A percentile compares a stretch with the other conserved stretches of the same genome.
Conservation (phyloP, 2,329 filamentous ascomycete genomes). For the Dothistroma septosporum region DNA sequence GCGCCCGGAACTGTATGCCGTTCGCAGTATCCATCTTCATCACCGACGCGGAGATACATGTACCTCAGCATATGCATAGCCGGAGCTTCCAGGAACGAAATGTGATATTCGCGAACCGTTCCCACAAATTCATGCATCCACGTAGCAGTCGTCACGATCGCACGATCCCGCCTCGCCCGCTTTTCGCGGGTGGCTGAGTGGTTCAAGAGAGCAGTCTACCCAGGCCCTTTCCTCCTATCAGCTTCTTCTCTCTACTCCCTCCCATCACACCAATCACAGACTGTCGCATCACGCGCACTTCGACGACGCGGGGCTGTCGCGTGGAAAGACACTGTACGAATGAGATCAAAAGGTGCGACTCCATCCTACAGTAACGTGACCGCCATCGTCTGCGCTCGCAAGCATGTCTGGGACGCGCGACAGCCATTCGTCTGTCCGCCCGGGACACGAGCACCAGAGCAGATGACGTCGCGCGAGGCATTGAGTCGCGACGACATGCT, state of each 20-base stretch:
- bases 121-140: background rate
- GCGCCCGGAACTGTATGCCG: background rate
- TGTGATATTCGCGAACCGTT: no score
- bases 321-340: conserved; percentile 7
- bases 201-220: background rate
- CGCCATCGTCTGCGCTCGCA: conserved; percentile 6
- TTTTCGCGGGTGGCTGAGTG: background rate
- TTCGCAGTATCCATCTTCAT: background rate
- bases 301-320: conserved; percentile 3
- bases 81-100: no score
- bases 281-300: background rate
- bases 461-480: conserved; percentile 8
- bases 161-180: background rate
- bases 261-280: conserved; percentile 2
- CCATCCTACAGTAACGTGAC: conserved; percentile 12
- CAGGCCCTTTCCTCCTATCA: background rate
- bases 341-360: conserved; percentile 8
- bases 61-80: no score
- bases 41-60: background rate
- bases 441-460: background rate
- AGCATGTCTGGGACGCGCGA: conserved; percentile 3
- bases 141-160: background rate
- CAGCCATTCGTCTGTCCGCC: background rate
- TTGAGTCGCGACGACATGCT: conserved; percentile 14
- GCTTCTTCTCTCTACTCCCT: background rate